Evolutionary conservation across 495 filamentous ascomycete genomes (phyloP), one percentile per base, ranked within the genome.

Genomic region (Podospora fimiseda): DNA sequence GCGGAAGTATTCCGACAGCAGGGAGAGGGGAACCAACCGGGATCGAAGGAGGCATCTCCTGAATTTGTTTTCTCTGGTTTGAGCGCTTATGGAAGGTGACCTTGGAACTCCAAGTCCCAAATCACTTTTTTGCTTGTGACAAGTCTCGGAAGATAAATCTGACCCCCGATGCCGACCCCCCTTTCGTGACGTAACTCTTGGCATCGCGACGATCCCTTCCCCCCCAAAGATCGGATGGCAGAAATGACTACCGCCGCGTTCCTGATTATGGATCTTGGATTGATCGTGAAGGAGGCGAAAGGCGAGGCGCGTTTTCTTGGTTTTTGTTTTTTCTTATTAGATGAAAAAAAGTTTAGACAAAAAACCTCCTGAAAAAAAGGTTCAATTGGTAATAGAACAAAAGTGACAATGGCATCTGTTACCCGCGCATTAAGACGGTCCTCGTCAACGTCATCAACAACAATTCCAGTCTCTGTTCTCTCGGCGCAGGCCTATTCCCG

Each of bases 351-450:
- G n/a, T n/a, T n/a, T n/a, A n/a, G n/a, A n/a, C n/a, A n/a, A n/a
- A n/a, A n/a, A n/a, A n/a, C n/a, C n/a, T n/a, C n/a, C n/a, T n/a
- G n/a, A n/a, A n/a, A n/a, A n/a, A n/a, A n/a, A n/a, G n/a, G 6
- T 24, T 27, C 20, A 41, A 24, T 5, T 18, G 37, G 7, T 5
- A 5, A 16, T 16, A 49, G 5, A 23, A 23, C 2, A 21, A 43
- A 9, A 40, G 23, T 21, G 0, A 45, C 3, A 33, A 53, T 53
- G 51, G 43, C 43, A 30, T 27, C 19, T 24, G 43, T 53, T 33
- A 33, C 27, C 6, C 27, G 27, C 27, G 27, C 27, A 33, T 33
- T 33, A 33, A 33, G 27, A 33, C 27, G 27, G 27, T 33, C 27
- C 11, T 33, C 27, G 27, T 33, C 27, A 33, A 6, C 27, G 27